Evolutionary conservation across 1,139 yeast species (phyloP).

Genomic region (Pichia sp.): DNA sequence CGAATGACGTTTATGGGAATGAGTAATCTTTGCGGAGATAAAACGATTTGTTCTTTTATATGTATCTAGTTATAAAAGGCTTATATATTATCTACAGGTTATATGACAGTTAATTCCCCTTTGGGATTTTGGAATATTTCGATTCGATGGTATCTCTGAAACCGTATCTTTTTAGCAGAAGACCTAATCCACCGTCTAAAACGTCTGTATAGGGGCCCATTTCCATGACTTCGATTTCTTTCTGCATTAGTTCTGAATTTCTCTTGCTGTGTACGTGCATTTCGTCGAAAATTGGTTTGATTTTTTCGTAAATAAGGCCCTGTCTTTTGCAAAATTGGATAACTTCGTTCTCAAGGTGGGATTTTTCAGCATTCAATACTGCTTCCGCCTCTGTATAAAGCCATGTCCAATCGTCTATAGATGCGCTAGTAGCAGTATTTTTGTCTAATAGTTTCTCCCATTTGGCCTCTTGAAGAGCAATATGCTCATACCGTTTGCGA

Average conservation of each 20-base stretch:
- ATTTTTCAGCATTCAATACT: constrained; percentile 6
- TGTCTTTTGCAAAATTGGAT: constrained; percentile 23
- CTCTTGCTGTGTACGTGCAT: constrained; percentile 17
- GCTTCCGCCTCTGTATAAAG: constrained; percentile 14
- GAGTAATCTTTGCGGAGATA: constrained; percentile 9
- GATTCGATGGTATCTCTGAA: constrained; percentile 21
- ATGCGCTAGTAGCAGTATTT: constrained; percentile 32
- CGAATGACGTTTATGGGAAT: constrained; percentile 21
- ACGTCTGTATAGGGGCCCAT: constrained; percentile 31
- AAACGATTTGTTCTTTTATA: not conserved
- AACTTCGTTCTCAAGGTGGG: constrained; percentile 18
- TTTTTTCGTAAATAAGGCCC: constrained; percentile 19
- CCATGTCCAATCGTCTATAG: constrained; percentile 34
- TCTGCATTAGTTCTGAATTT: constrained; percentile 21
- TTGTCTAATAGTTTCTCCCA: constrained; percentile 23
- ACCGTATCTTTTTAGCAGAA: constrained; percentile 23
- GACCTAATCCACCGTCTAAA: constrained; percentile 24
- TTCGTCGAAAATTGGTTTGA: constrained; percentile 27
- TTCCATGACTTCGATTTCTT: constrained; percentile 14
- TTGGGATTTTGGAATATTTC: not conserved
- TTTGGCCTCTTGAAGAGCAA: constrained; percentile 25
- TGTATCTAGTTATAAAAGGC: not conserved
- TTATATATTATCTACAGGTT: not conserved
- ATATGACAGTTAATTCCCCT: not conserved
- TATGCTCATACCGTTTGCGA: constrained; percentile 18